Evolutionary conservation across 129 eudicot species (phyloP), one percentile per base, ranked within the genome.

Genomic region (Flaveria trinervia): DNA sequence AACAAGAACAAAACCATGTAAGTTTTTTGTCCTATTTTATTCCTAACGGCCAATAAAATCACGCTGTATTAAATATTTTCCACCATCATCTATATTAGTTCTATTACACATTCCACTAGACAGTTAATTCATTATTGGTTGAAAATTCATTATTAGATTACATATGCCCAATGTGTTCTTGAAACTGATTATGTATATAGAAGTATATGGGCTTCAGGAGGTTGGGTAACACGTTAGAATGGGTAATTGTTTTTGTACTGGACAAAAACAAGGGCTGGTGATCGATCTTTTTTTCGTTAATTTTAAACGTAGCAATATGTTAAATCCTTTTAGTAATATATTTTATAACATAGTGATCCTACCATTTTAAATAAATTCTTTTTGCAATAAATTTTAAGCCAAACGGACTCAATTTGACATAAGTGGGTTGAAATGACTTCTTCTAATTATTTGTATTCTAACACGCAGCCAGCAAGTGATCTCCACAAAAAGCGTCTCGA

Each of bases 401-500:
- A 20, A 59, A 25, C 7, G 4, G 36, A 48, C 71, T 30, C 71
- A 74, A 25, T 46, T 23, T 60, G 70, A 23, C 44, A 14, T 60
- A 45, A 73, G 46, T 55, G 7, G 7, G 68, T 22, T 73, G 68
- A 55, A 57, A 20, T 73, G 8, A n/a, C 44, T 45, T 23, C 26
- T 13, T 56, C 57, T 26, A 11, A 55, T 39, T 68, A 44, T 66
- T 41, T 65, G 20, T 51, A 33, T 11, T 22, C 18, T 49, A 72
- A 66, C 66, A 23, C 84, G 85, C 97, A 90, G 97, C 80, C 92
- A 70, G 77, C 96, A 59, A 87, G 85, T 81, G 91, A 88, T 68
- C 50, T 84, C 48, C 97, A 90, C 86, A 82, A 86, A 82, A 89
- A 85, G 84, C 98, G 97, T 56, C 84, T 88, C 26, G 92, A 90